Evolutionary conservation across 2,329 filamentous ascomycete genomes (phyloP).

Genomic region (Fusarium anguioides): DNA sequence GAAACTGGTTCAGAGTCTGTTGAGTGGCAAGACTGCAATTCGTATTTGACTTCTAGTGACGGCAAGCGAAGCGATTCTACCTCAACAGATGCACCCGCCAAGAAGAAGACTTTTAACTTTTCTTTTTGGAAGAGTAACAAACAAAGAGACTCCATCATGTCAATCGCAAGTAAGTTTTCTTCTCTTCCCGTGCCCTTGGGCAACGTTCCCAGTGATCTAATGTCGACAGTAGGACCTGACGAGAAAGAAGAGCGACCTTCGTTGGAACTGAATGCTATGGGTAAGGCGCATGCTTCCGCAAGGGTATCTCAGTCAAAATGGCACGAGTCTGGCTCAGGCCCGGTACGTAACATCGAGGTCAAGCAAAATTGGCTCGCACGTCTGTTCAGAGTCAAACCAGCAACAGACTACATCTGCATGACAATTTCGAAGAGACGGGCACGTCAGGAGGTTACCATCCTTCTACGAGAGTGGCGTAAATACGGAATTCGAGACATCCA

Average conservation of each 20-base stretch:
- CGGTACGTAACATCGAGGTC: constrained; percentile 68
- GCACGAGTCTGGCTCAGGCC: constrained; percentile 52
- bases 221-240: constrained; percentile 16
- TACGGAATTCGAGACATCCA: constrained; percentile 85
- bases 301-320: constrained; percentile 42
- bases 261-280: constrained; percentile 31
- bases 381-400: constrained; percentile 90
- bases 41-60: constrained; percentile 40
- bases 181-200: neutral
- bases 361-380: constrained; percentile 90
- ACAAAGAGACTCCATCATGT: constrained; percentile 57
- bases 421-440: constrained; percentile 74
- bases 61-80: constrained; percentile 42
- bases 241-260: constrained; percentile 25
- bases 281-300: constrained; percentile 28
- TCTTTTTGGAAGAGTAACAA: constrained; percentile 67
- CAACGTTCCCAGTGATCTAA: constrained; percentile 2
- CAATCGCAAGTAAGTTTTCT: constrained; percentile 55
- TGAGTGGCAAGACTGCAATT: constrained; percentile 46
- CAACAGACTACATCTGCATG: constrained; percentile 79
- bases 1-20: constrained; percentile 38
- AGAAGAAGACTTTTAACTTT: constrained; percentile 65
- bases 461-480: constrained; percentile 82
- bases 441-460: constrained; percentile 78
- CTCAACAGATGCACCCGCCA: constrained; percentile 48